Evolutionary conservation across 1,284 basidiomycete species (phyloP).

Genomic region (Rhodotorula mucilaginosa): DNA sequence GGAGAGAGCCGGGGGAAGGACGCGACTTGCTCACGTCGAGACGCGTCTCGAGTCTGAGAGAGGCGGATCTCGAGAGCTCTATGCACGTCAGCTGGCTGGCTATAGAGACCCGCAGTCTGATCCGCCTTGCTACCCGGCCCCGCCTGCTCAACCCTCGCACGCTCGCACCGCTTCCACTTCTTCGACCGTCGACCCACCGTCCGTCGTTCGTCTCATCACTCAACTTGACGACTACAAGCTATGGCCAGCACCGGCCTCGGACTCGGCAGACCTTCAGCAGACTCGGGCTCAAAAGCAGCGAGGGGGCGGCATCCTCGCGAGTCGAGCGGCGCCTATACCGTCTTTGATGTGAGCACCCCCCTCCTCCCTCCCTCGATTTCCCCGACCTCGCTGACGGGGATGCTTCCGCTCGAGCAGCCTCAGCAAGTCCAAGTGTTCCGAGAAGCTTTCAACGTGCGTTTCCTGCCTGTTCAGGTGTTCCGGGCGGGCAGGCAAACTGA

Average conservation of each 20-base stretch:
- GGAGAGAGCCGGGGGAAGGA: too few species aligned
- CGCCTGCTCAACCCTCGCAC: too few species aligned
- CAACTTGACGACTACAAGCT: neutral
- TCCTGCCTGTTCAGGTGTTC: too few species aligned
- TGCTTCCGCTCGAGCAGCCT: conserved; percentile 22
- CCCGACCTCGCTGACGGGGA: too few species aligned
- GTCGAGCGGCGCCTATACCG: conserved; percentile 14
- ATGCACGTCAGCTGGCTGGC: too few species aligned
- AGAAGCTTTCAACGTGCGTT: conserved; percentile 48
- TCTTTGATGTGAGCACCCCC: conserved; percentile 16
- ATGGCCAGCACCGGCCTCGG: conserved; percentile 10
- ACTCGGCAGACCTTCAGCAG: conserved; percentile 21
- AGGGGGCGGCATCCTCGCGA: conserved; percentile 12
- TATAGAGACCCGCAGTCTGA: too few species aligned
- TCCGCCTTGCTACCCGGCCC: too few species aligned
- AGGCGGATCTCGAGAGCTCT: neutral
- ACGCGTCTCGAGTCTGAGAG: neutral
- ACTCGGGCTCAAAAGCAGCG: neutral
- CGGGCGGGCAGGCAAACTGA: neutral
- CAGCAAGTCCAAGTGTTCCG: conserved; percentile 50
- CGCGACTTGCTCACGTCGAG: neutral
- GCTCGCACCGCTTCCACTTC: too few species aligned
- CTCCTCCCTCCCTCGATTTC: neutral
- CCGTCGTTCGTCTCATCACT: neutral
- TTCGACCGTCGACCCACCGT: too few species aligned